phyloP scores from a whole-genome alignment of 2,329 filamentous ascomycete species.

The Ophiostoma tasmaniense region DNA sequence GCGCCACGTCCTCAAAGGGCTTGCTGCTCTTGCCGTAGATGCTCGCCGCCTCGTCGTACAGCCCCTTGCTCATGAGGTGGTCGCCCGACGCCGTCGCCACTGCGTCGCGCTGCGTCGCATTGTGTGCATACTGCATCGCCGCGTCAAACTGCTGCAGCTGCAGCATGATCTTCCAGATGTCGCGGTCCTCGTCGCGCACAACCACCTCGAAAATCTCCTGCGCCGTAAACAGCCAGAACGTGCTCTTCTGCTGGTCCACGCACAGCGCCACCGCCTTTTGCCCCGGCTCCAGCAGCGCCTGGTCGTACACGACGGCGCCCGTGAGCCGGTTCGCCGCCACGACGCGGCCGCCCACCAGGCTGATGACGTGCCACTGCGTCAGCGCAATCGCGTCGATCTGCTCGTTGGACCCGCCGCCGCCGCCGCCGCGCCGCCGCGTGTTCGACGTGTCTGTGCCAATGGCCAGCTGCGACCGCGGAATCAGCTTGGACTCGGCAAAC shows the following conservation, averaged over 20 bases:
- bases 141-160: constrained; percentile 79
- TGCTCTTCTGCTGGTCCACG: constrained; percentile 88
- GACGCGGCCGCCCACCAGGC: constrained; percentile 71
- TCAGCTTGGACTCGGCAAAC: constrained; percentile 69
- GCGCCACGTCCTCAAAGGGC: constrained; percentile 89
- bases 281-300: constrained; percentile 70
- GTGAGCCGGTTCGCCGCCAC: constrained; percentile 82
- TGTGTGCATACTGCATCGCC: constrained; percentile 77
- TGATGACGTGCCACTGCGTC: constrained; percentile 88
- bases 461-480: constrained; percentile 65
- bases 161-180: constrained; percentile 92
- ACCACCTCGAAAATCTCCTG: constrained; percentile 92
- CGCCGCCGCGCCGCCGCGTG: constrained; percentile 51
- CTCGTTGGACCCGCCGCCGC: constrained; percentile 50
- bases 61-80: constrained; percentile 70
- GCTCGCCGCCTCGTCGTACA: constrained; percentile 75
- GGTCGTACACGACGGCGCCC: constrained; percentile 77
- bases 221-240: constrained; percentile 90
- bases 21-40: constrained; percentile 95
- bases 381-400: constrained; percentile 65
- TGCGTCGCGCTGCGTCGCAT: constrained; percentile 73
- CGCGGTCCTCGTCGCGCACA: constrained; percentile 78
- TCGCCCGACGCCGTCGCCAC: constrained; percentile 90
- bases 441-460: constrained; percentile 51
- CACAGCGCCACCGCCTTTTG: constrained; percentile 77